Conservation (phyloP, 1,139 yeast species). For the Zygoascus sp. region DNA sequence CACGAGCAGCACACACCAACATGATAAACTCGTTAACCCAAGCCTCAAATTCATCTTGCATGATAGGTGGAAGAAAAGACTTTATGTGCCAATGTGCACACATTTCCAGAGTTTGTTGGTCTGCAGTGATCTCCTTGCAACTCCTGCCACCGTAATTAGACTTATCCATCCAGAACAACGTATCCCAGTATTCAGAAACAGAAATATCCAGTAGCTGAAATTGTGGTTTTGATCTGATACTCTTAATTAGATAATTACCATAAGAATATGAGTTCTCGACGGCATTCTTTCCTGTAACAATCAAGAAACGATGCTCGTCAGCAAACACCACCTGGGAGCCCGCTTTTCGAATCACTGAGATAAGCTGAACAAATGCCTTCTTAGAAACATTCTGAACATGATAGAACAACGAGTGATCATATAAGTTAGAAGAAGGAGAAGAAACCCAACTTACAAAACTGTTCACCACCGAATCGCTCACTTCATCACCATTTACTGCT, state of each 20-base stretch:
- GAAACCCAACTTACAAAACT: conserved; percentile 87
- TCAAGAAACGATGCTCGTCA: conserved; percentile 65
- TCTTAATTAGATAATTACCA: conserved; percentile 79
- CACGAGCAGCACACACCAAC: conserved; percentile 47
- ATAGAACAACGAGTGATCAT: conserved; percentile 74
- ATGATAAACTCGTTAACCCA: conserved; percentile 81
- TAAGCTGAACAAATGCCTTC: conserved; percentile 74
- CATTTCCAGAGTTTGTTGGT: conserved; percentile 57
- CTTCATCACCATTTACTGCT: conserved; percentile 61
- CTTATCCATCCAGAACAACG: conserved; percentile 91
- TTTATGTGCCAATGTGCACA: conserved; percentile 79
- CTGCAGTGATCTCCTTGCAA: conserved; percentile 41
- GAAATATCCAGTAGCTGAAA: conserved; percentile 76
- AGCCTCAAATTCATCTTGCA: conserved; percentile 78
- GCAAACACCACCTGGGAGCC: conserved; percentile 81
- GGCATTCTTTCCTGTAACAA: conserved; percentile 69
- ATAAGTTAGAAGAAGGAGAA: conserved; percentile 63
- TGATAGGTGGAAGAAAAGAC: conserved; percentile 65
- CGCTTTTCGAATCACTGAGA: conserved; percentile 72
- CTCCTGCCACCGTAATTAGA: conserved; percentile 82
- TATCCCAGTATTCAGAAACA: conserved; percentile 82
- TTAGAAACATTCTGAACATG: conserved; percentile 85
- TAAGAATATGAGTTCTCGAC: conserved; percentile 90
- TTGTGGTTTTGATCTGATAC: conserved; percentile 74
- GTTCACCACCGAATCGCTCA: conserved; percentile 84